Base-by-base conservation (phyloP, 306 rosid genomes). In the Begonia fuchsioides region DNA sequence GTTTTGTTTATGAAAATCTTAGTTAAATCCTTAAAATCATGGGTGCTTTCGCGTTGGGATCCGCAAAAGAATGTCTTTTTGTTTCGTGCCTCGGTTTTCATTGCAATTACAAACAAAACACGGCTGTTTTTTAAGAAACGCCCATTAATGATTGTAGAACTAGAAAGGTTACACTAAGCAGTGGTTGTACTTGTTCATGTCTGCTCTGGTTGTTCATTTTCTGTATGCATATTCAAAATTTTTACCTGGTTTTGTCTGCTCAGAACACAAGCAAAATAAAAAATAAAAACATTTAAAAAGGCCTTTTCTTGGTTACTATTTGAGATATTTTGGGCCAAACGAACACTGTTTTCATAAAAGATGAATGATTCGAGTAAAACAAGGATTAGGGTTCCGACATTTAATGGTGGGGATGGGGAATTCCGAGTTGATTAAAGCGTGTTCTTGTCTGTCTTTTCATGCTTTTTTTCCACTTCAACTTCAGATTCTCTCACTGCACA, bases 341-440 rank as follows among this genome's bases (percentile, higher is more conserved):
- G 7, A 26, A 4, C 7, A 26, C 8, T 26, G 35, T 26, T 26
- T 2, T 26, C 7, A 26, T 26, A 26, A 26, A 26, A 26, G 35
- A 26, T 26, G 35, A 26, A 26, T 26, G 35, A 26, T 26, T 41
- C 6, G 12, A 11, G 14, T n/a, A 41, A 11, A 41, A 13, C 10
- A 41, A n/a, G 45, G 14, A 41, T 10, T 3, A 43, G 49, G 59
- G 67, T 59, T 57, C 83, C 78, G 96, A 87, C 96, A 87, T 62
- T 56, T 15, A 39, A 13, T 80, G 76, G 93, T 87, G 93, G 96
- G 50, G 45, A 56, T 47, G 44, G 66, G 66, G 56, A 73, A 67
- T 60, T 73, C 58, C 66, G 77, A 72, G 77, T 72, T 68, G 83
- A 82, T 87, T 77, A 62, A 78, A 76, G 68, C 62, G 62, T 60